Base-by-base conservation (phyloP, 495 filamentous ascomycete species). In the Aspergillus panamensis region DNA sequence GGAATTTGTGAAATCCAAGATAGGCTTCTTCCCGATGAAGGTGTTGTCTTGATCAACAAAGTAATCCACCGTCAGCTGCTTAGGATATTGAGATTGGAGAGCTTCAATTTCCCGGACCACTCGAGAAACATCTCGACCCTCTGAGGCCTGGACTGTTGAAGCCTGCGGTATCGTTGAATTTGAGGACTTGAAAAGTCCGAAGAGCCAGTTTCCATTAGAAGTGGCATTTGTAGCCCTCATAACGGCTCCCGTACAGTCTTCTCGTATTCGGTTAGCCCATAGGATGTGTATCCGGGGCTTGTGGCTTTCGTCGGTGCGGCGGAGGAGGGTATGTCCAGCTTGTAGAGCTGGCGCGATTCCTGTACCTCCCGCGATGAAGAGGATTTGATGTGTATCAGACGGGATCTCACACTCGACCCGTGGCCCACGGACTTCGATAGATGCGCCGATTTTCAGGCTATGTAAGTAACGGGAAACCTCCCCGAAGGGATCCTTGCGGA, bases 311-410 rank as follows among this genome's bases (percentile, higher is more conserved):
- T 57, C 56, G 33, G 63, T 65, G 35, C 72, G 67, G 33, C 58
- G 62, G 51, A 86, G 69, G 4, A 94, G 63, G 8, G 79, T 80
- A 55, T 84, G 72, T 35, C 83, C 89, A 21, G 86, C 80, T 71
- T 97, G 93, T 61, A 97, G 67, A 32, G 93, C 94, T 1, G 93
- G 90, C 20, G 90, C 91, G 68, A 98, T 94, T 0, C 93, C 94
- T 6, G 94, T 98, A 0, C 94, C 94, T 0, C 92, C 94, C 13
- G 93, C 94, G 32, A 97, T 74, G 69, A 97, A 96, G 3, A 97
- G 66, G 2, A 96, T 77, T 32, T 82, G 71, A 17, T 70, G 74
- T 37, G 73, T 86, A 43, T 73, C 65, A 13, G 66, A 55, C 10
- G 77, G 87, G 33, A 87, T 82, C 62, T 72, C 80, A 57, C 78